Conservation (phyloP, 306 rosid genomes). For the Cyamopsis tetragonoloba region DNA sequence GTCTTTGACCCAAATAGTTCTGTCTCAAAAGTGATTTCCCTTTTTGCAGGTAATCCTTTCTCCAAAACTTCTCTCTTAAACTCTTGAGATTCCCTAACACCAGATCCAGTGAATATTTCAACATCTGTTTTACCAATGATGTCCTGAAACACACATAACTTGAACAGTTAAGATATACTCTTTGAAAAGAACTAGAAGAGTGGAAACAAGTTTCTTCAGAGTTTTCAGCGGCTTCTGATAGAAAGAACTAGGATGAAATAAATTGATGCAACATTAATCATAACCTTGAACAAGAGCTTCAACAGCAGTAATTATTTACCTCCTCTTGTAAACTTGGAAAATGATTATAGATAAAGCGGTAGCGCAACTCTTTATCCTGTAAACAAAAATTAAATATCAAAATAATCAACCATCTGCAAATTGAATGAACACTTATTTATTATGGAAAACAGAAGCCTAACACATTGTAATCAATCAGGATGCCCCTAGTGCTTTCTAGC, state of each 20-base stretch:
- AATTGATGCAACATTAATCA: background rate
- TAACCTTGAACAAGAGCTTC: slow-evolving; percentile 28
- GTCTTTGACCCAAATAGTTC: slow-evolving; percentile 80
- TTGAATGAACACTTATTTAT: background rate
- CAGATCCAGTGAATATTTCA: slow-evolving; percentile 85
- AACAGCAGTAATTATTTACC: slow-evolving; percentile 45
- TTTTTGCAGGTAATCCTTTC: slow-evolving; percentile 77
- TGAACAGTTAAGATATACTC: background rate
- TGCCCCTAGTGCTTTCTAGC: background rate
- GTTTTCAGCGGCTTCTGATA: background rate
- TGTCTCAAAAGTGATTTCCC: slow-evolving; percentile 92
- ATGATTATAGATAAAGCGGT: slow-evolving; percentile 88
- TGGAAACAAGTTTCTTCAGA: background rate
- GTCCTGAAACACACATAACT: slow-evolving; percentile 43
- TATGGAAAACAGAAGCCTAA: background rate
- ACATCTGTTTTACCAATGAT: slow-evolving; percentile 91
- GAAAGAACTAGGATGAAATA: background rate
- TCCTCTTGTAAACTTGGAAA: slow-evolving; percentile 84
- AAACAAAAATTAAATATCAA: slow-evolving; percentile 9
- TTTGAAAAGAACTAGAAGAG: slow-evolving; percentile 1
- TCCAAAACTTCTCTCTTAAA: slow-evolving; percentile 92
- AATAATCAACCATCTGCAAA: slow-evolving; percentile 14
- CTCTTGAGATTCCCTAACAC: slow-evolving; percentile 84
- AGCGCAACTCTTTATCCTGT: slow-evolving; percentile 82
- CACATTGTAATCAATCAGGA: background rate